phyloP scores from a whole-genome alignment of 2,329 filamentous ascomycete genomes.

The Hortaea werneckii region DNA sequence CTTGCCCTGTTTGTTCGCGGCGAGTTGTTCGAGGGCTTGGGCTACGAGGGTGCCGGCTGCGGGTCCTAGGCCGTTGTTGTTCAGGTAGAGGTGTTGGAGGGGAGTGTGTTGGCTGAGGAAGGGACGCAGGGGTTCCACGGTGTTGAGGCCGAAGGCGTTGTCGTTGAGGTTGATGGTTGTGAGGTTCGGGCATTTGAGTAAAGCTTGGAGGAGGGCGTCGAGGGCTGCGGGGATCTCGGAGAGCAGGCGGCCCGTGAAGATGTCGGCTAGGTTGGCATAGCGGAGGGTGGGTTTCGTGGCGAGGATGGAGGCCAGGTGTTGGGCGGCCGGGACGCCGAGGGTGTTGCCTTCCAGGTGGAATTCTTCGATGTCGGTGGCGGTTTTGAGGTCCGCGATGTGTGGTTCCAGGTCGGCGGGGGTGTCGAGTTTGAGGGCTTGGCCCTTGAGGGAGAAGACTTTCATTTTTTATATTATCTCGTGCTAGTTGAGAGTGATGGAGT shows the following conservation, averaged over 20 bases:
- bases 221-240: constrained; percentile 89
- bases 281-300: constrained; percentile 64
- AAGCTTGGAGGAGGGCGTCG: constrained; percentile 70
- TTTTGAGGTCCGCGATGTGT: constrained; percentile 65
- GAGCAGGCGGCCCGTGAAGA: constrained; percentile 90
- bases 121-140: constrained; percentile 79
- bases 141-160: constrained; percentile 95
- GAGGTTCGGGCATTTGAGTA: constrained; percentile 76
- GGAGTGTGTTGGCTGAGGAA: constrained; percentile 84
- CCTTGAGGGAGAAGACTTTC: constrained; percentile 81
- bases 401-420: constrained; percentile 76
- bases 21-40: constrained; percentile 72
- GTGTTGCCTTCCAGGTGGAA: constrained; percentile 86
- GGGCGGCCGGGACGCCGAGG: constrained; percentile 76
- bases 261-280: constrained; percentile 86
- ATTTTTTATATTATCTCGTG: not conserved
- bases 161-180: constrained; percentile 93
- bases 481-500: constrained; percentile 5
- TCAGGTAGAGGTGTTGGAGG: constrained; percentile 86
- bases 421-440: constrained; percentile 85
- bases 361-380: constrained; percentile 68
- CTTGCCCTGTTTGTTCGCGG: constrained; percentile 58
- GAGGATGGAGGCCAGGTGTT: constrained; percentile 73
- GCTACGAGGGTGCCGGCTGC: constrained; percentile 83
- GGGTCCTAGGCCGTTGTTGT: constrained; percentile 95